Evolutionary conservation across 768 basidiomycete genomes (phyloP).

Genomic region (Phallus indusiatus): DNA sequence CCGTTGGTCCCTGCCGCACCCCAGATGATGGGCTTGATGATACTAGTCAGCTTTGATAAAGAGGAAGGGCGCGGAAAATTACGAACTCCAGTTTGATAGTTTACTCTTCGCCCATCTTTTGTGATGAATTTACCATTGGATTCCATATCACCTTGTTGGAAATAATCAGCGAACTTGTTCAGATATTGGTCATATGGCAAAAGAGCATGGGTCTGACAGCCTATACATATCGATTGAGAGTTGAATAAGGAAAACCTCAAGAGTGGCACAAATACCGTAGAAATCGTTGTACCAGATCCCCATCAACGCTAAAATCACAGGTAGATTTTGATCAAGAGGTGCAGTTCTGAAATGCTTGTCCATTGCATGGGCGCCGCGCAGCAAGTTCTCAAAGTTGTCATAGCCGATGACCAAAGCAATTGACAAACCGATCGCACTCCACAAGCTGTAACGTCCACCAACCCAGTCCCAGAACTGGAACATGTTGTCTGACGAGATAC

Average conservation of each 20-base stretch:
- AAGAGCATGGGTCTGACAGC: conserved; percentile 89
- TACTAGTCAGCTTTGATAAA: conserved; percentile 6
- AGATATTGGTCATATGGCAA: conserved; percentile 98
- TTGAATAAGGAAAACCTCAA: not conserved
- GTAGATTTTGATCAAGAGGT: conserved; percentile 81
- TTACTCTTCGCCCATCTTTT: conserved; percentile 83
- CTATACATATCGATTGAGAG: conserved; percentile 25
- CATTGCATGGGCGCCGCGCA: conserved; percentile 94
- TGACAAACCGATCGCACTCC: conserved; percentile 95
- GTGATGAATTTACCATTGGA: conserved; percentile 97
- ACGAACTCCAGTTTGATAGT: conserved; percentile 93
- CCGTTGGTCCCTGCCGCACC: conserved; percentile 97
- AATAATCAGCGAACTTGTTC: conserved; percentile 99
- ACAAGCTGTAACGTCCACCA: conserved; percentile 94
- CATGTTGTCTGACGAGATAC: too few relatives aligned
- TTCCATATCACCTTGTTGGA: conserved; percentile 99
- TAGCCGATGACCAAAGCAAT: conserved; percentile 91
- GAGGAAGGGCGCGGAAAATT: not conserved
- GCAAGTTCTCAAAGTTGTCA: conserved; percentile 84
- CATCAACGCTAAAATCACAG: conserved; percentile 83
- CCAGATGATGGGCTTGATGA: conserved; percentile 88
- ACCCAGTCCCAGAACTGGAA: conserved; percentile 99
- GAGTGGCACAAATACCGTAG: conserved; percentile 42
- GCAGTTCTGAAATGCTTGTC: conserved; percentile 93
- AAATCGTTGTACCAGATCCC: conserved; percentile 99